phyloP scores from a whole-genome alignment of 495 filamentous ascomycete genomes.

The Tuber melanosporum region DNA sequence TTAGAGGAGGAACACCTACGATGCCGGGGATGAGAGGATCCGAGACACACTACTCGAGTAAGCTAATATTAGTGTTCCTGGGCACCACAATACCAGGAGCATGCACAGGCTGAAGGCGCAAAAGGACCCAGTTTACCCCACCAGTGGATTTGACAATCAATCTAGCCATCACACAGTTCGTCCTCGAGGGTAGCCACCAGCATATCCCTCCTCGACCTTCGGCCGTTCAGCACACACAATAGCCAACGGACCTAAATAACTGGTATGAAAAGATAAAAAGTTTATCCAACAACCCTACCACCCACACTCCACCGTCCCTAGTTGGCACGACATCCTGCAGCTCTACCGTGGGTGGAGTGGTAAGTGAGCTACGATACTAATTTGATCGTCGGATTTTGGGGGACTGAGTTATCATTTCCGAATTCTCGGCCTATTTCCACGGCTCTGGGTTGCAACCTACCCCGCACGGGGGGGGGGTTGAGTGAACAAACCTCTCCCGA shows the following conservation, averaged over 20 bases:
- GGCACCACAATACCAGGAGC: not conserved
- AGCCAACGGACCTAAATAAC: not conserved
- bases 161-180: not conserved
- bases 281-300: not conserved
- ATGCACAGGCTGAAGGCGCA: not conserved
- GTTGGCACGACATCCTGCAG: not conserved
- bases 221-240: not conserved
- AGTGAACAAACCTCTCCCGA: not conserved
- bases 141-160: not conserved
- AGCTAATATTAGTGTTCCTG: not conserved
- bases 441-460: not conserved
- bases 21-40: not conserved
- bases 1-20: not conserved
- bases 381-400: not conserved
- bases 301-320: not conserved
- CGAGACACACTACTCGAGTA: not conserved
- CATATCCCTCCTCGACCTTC: not conserved
- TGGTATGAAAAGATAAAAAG: not conserved
- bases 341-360: not conserved
- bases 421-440: not conserved
- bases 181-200: not conserved
- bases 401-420: constrained; percentile 1
- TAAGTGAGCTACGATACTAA: not conserved
- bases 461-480: not conserved
- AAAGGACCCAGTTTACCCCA: not conserved